A percentile compares a stretch with the other conserved stretches of the same genome.
Evolutionary conservation across 2,329 filamentous ascomycete species (phyloP).

Genomic region (Colletotrichum brevisporum): DNA sequence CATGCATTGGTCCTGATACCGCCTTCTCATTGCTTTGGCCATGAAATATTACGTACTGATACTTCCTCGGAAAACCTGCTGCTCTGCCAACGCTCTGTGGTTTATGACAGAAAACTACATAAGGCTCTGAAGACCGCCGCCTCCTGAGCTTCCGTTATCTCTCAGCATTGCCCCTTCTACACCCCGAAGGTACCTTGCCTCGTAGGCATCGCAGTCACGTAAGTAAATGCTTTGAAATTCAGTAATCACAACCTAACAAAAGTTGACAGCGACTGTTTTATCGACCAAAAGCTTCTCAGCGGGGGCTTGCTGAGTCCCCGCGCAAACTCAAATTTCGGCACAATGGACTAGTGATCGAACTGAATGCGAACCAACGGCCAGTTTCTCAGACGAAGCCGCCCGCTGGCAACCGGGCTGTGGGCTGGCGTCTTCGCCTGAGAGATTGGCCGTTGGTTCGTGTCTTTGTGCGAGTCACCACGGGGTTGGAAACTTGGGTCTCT

Average conservation of each 20-base stretch:
- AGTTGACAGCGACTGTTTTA: too few species aligned
- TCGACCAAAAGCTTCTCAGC: neutral
- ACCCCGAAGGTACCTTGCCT: neutral
- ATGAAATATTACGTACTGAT: too few species aligned
- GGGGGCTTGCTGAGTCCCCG: neutral
- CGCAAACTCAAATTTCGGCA: neutral
- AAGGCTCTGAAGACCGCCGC: neutral
- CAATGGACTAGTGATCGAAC: slow-evolving; percentile 17
- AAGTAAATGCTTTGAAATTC: too few species aligned
- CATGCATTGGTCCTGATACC: neutral
- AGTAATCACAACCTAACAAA: too few species aligned
- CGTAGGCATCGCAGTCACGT: neutral
- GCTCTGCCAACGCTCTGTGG: too few species aligned
- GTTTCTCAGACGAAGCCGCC: too few species aligned
- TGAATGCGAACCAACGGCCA: neutral
- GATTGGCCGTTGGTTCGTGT: neutral
- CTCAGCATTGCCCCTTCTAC: neutral
- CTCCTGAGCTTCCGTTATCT: neutral
- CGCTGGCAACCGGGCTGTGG: too few species aligned
- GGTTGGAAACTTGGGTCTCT: neutral
- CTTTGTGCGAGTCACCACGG: neutral
- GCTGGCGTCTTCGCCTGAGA: neutral
- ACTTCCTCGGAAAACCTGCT: too few species aligned
- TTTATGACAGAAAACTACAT: neutral
- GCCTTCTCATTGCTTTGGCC: too few species aligned